A percentile compares a stretch with the other conserved stretches of the same genome.
phyloP scores from a whole-genome alignment of 2,329 filamentous ascomycete genomes.

The Verticillium nubilum region DNA sequence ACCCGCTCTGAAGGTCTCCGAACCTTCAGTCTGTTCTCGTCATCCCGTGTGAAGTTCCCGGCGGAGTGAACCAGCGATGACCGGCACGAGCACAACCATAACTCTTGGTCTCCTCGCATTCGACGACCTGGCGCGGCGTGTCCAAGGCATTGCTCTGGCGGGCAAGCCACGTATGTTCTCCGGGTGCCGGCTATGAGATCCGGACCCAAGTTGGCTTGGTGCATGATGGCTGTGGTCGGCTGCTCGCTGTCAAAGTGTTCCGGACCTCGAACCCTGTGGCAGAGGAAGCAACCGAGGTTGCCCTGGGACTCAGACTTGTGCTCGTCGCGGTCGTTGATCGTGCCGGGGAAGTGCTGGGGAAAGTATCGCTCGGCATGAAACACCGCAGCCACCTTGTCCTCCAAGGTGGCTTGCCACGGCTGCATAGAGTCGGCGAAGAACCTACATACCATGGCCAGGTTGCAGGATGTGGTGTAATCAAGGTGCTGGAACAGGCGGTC shows the following conservation, averaged over 20 bases:
- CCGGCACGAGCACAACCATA: background rate
- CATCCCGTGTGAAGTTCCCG: background rate
- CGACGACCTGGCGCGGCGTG: background rate
- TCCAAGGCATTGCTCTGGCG: background rate
- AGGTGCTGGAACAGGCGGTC: background rate
- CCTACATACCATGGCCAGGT: background rate
- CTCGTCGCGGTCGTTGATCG: conserved; percentile 27
- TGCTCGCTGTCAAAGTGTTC: conserved; percentile 32
- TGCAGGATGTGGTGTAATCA: background rate
- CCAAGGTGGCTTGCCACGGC: conserved; percentile 16
- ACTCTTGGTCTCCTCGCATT: background rate
- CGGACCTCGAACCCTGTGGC: conserved; percentile 32
- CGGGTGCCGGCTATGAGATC: background rate
- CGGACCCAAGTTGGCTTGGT: background rate
- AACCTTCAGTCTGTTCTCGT: background rate
- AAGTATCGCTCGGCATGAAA: conserved; percentile 36
- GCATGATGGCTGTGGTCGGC: conserved; percentile 16
- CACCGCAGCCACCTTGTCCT: conserved; percentile 33
- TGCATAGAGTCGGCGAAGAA: background rate
- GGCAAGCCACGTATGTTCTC: background rate
- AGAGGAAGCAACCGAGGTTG: conserved; percentile 15
- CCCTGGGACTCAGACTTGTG: conserved; percentile 34
- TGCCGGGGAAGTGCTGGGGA: conserved; percentile 30
- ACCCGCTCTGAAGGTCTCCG: background rate
- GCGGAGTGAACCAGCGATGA: background rate